Evolutionary conservation across 768 basidiomycete species (phyloP).

Genomic region (Termitomyces bulborhizus): DNA sequence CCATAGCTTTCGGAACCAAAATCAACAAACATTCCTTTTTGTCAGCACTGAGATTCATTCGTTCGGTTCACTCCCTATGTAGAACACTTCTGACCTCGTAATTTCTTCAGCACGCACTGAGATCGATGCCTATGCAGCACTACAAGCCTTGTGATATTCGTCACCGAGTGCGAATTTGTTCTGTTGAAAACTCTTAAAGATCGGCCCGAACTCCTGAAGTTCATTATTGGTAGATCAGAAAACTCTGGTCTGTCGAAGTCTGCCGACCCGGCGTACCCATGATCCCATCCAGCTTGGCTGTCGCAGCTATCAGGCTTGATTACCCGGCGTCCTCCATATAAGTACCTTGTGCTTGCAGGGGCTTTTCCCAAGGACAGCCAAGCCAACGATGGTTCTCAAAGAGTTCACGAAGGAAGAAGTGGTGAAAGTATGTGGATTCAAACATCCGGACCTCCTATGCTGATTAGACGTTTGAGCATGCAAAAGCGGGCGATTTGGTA

Average conservation of each 20-base stretch:
- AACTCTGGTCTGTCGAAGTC: neutral
- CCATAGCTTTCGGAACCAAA: too few species aligned
- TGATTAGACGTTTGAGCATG: slow-evolving; percentile 7
- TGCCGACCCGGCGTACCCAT: neutral
- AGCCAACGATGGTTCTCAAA: slow-evolving; percentile 7
- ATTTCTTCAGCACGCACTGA: too few species aligned
- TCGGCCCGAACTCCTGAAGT: slow-evolving; percentile 15
- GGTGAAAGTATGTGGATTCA: slow-evolving; percentile 6
- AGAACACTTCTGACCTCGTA: too few species aligned
- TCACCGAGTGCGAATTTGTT: too few species aligned
- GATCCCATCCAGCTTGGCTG: neutral
- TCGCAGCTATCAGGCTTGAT: neutral
- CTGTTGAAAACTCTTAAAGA: slow-evolving; percentile 14
- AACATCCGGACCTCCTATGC: neutral
- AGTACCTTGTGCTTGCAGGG: neutral
- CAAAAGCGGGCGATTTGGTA: slow-evolving; percentile 12
- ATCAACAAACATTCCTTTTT: too few species aligned
- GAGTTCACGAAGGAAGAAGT: slow-evolving; percentile 15
- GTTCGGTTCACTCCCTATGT: too few species aligned
- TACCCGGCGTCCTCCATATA: slow-evolving; percentile 9
- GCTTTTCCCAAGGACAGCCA: neutral
- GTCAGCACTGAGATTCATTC: too few species aligned
- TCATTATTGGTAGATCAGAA: neutral
- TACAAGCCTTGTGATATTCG: too few species aligned
- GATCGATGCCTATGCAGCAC: too few species aligned